phyloP scores from a whole-genome alignment of 176 grass and related monocot species.

The Areca catechu region DNA sequence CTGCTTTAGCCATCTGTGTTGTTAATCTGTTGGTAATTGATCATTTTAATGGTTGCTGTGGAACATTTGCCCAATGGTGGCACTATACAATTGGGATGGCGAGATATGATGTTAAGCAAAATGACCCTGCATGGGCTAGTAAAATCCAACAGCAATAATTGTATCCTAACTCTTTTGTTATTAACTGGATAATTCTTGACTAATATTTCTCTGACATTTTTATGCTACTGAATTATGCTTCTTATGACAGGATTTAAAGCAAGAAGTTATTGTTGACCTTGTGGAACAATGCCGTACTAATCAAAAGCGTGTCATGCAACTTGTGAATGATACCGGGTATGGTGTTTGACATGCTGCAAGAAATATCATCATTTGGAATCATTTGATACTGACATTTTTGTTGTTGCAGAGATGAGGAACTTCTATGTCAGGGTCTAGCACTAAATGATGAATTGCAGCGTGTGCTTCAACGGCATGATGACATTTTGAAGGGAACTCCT shows the following conservation, averaged over 20 bases:
- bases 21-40: too few relatives aligned
- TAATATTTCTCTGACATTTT: too few relatives aligned
- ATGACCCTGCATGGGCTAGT: background rate
- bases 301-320: conserved; percentile 67
- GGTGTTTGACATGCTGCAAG: background rate
- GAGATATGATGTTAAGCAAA: background rate
- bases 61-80: too few relatives aligned
- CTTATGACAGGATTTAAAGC: conserved; percentile 58
- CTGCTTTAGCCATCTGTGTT: too few relatives aligned
- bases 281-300: conserved; percentile 82
- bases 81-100: too few relatives aligned
- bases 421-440: conserved; percentile 73
- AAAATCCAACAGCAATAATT: background rate
- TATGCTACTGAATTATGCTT: conserved; percentile 8
- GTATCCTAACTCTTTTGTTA: too few relatives aligned
- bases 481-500: conserved; percentile 54
- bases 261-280: conserved; percentile 90
- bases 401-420: conserved; percentile 72
- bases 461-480: conserved; percentile 84
- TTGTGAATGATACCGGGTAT: conserved; percentile 84
- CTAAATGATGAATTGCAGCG: conserved; percentile 88
- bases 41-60: too few relatives aligned
- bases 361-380: too few relatives aligned
- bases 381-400: too few relatives aligned
- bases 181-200: too few relatives aligned